These are phyloP conservation scores for Botrytis cinerea DNA, from an alignment of 2,329 filamentous ascomycete genomes.

Conservation along the genomic window DNA sequence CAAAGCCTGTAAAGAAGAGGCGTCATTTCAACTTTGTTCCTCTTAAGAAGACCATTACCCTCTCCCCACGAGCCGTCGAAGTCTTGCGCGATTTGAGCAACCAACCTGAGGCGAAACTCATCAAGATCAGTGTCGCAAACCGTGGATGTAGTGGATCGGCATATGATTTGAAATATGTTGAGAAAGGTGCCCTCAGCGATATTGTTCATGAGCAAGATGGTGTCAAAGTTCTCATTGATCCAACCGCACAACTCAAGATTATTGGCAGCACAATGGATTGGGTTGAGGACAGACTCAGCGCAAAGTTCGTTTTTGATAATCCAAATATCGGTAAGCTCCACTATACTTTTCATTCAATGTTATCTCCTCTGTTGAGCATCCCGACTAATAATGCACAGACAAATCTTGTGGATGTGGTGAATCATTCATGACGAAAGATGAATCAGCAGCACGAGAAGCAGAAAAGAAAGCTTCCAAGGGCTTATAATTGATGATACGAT, in stretches of 20 bases:
- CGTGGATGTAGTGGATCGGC: conserved; percentile 90
- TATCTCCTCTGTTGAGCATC: neutral
- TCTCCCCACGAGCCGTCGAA: conserved; percentile 77
- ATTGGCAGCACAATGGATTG: conserved; percentile 99
- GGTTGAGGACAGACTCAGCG: conserved; percentile 91
- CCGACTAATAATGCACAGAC: conserved; percentile 55
- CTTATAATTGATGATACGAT: conserved; percentile 37
- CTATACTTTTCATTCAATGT: neutral
- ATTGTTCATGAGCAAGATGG: conserved; percentile 95
- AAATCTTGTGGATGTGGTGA: conserved; percentile 96
- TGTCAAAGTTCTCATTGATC: conserved; percentile 93
- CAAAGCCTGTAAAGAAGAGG: conserved; percentile 60
- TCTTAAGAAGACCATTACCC: conserved; percentile 86
- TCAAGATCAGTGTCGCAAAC: conserved; percentile 92
- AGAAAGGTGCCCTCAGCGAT: conserved; percentile 84
- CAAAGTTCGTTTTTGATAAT: conserved; percentile 92
- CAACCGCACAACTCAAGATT: conserved; percentile 95
- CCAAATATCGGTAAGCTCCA: conserved; percentile 89
- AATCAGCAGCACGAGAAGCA: conserved; percentile 21
- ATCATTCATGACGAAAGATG: conserved; percentile 75
- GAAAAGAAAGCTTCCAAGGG: conserved; percentile 4
- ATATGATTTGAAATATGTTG: conserved; percentile 93
- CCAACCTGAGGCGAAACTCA: conserved; percentile 86
- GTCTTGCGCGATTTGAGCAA: conserved; percentile 77
- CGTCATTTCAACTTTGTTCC: conserved; percentile 64